phyloP scores from a whole-genome alignment of 108 stramenopile species.

The Skeletonema grethae region DNA sequence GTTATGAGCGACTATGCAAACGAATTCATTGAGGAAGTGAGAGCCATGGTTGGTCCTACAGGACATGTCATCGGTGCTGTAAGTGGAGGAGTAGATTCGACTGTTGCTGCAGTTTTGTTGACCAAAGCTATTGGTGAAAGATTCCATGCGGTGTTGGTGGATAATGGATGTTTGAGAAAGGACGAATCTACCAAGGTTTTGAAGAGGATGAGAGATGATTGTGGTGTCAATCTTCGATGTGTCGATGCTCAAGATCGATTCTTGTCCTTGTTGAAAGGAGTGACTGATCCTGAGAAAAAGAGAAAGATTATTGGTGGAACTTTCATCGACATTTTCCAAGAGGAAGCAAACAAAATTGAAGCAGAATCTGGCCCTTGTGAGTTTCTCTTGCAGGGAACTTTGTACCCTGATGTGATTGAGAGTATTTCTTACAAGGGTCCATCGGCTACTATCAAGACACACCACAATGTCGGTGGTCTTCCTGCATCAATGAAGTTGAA shows the following conservation, averaged over 20 bases:
- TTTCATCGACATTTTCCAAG: constrained; percentile 98
- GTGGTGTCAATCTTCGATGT: constrained; percentile 91
- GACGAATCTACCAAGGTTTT: constrained; percentile 91
- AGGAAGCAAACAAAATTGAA: constrained; percentile 90
- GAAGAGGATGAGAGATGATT: constrained; percentile 87
- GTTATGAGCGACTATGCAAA: constrained; percentile 96
- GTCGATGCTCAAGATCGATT: constrained; percentile 96
- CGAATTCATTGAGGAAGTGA: constrained; percentile 91
- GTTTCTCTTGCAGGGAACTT: constrained; percentile 93
- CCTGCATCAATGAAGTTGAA: constrained; percentile 95
- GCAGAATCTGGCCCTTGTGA: constrained; percentile 73
- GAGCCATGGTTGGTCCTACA: constrained; percentile 81
- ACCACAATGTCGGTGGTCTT: constrained; percentile 99
- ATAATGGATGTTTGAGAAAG: constrained; percentile 97
- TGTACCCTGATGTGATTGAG: constrained; percentile 99
- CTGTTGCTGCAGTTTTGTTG: constrained; percentile 97
- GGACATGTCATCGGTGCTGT: constrained; percentile 99
- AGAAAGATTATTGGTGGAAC: constrained; percentile 96
- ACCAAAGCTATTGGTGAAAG: constrained; percentile 95
- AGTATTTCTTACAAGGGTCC: constrained; percentile 98
- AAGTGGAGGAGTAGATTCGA: constrained; percentile 99
- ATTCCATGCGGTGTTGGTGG: constrained; percentile 98
- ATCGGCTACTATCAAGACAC: constrained; percentile 98
- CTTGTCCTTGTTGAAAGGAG: constrained; percentile 81
- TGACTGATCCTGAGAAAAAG: constrained; percentile 97